Base-by-base conservation (phyloP, 169 alveolate genomes). In the Perkinsus olseni region DNA sequence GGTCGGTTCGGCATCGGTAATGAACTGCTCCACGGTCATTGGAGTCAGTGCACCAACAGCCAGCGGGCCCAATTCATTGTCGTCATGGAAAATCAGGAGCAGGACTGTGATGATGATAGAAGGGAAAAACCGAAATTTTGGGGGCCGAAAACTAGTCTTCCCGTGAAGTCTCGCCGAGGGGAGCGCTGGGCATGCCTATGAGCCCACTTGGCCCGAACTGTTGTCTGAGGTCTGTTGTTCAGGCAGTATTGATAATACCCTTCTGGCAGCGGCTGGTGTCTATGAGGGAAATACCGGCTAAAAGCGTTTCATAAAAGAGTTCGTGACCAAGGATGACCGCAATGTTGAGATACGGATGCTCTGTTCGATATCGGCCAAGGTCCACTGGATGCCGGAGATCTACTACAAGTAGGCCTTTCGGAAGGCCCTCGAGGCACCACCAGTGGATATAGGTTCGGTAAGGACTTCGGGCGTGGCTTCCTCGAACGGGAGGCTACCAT, bases 301-400 rank as follows among this genome's bases (percentile, higher is more conserved):
- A 62, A 62, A 62, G 17, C 82, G 82, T 1, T 62, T 62, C 34
- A 62, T 62, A 21, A 62, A 62, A 24, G 82, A 62, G 82, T 62
- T 62, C 34, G 82, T 62, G 8, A 62, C 82, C 8, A 62, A 62
- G 82, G 82, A 62, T 24, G 34, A 24, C 82, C 82, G 82, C 37
- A 62, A 62, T 24, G 82, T 62, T 24, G 74, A 91, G 92, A 91
- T 91, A n/a, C 20, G 50, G 38, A 91, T 91, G 92, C 92, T 38
- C 17, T 38, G 50, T 36, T 38, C 92, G 31, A 28, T 91, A 40
- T 24, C 39, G 38, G 50, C 50, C 38, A 91, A 91, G 74, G 74
- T 91, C 24, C 92, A 91, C 20, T 91, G 92, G 92, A 40, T 40
- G 74, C 92, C 92, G 1, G 92, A 91, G 74, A 91, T 91, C 10